A percentile compares a stretch with the other conserved stretches of the same genome.
These are phyloP conservation scores for Mycena maculata DNA, from an alignment of 768 basidiomycete species.

Conservation along the genomic window DNA sequence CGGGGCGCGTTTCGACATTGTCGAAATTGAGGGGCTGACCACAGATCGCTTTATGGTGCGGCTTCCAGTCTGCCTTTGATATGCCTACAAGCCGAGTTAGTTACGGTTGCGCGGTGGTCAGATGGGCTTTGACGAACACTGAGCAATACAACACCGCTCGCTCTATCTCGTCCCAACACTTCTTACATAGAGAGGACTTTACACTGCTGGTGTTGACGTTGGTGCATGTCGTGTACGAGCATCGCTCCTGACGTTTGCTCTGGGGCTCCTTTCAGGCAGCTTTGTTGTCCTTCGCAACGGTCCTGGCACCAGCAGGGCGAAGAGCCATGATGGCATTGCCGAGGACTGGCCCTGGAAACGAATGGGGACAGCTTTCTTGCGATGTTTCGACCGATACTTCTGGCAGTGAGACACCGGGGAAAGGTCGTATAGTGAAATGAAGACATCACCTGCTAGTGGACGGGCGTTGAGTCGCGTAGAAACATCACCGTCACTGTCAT, in stretches of 20 bases:
- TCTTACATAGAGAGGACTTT: slow-evolving; percentile 29
- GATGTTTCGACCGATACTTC: slow-evolving; percentile 11
- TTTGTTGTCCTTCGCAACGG: slow-evolving; percentile 15
- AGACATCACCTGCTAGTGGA: slow-evolving; percentile 16
- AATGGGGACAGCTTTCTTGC: neutral
- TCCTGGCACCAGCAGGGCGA: slow-evolving; percentile 15
- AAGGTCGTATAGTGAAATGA: slow-evolving; percentile 2
- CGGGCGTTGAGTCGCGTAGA: neutral
- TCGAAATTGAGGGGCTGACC: slow-evolving; percentile 33
- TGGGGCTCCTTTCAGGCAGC: slow-evolving; percentile 28
- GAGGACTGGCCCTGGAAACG: neutral
- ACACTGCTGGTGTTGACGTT: slow-evolving; percentile 5
- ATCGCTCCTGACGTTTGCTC: slow-evolving; percentile 15
- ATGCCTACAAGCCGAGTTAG: slow-evolving; percentile 3
- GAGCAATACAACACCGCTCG: slow-evolving; percentile 33
- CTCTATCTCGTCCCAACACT: slow-evolving; percentile 24
- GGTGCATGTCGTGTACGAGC: slow-evolving; percentile 23
- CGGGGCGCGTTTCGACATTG: slow-evolving; percentile 21
- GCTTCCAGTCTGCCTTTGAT: slow-evolving; percentile 34
- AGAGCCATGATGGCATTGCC: neutral
- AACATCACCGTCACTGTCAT: neutral
- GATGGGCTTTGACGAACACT: slow-evolving; percentile 21
- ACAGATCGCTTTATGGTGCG: slow-evolving; percentile 33
- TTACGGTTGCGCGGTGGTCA: no score
- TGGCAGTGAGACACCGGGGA: slow-evolving; percentile 7